Evolutionary conservation across 306 rosid genomes (phyloP).

Genomic region (Betula pendula): DNA sequence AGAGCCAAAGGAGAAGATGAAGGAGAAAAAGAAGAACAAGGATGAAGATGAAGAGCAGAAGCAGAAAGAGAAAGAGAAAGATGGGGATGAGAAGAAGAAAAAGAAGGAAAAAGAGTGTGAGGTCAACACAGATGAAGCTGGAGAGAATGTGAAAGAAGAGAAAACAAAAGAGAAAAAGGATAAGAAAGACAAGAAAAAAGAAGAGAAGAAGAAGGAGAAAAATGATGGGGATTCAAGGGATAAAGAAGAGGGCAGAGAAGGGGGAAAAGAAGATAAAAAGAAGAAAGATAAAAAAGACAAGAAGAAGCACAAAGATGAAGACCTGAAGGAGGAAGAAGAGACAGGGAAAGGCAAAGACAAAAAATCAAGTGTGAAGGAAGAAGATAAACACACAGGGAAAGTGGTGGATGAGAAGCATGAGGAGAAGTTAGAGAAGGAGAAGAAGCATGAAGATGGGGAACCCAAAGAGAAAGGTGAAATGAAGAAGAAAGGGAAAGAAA

Average conservation of each 20-base stretch:
- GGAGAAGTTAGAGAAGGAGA: background rate
- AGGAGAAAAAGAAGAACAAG: slow-evolving; percentile 20
- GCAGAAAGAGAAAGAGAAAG: slow-evolving; percentile 6
- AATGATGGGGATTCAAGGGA: slow-evolving; percentile 7
- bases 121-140: slow-evolving; percentile 1
- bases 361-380: background rate
- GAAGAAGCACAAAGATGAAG: background rate
- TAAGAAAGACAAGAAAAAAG: background rate
- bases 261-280: background rate
- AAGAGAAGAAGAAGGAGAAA: slow-evolving; percentile 22
- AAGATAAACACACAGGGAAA: background rate
- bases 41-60: slow-evolving; percentile 23
- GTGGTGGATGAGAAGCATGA: background rate
- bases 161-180: slow-evolving; percentile 16
- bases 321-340: background rate
- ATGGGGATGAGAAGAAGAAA: background rate
- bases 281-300: slow-evolving; percentile 12
- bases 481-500: slow-evolving; percentile 1
- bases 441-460: background rate
- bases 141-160: slow-evolving; percentile 15
- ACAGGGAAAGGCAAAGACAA: background rate
- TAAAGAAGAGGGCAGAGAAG: slow-evolving; percentile 3
- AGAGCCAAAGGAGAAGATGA: slow-evolving; percentile 25
- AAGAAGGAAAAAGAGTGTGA: slow-evolving; percentile 12
- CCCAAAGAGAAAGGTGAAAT: slow-evolving; percentile 1